Percentiles rank a stretch among this genome's conserved stretches.
These are phyloP conservation scores for Xylaria venustula DNA, from an alignment of 495 filamentous ascomycete species.

Conservation along the genomic window DNA sequence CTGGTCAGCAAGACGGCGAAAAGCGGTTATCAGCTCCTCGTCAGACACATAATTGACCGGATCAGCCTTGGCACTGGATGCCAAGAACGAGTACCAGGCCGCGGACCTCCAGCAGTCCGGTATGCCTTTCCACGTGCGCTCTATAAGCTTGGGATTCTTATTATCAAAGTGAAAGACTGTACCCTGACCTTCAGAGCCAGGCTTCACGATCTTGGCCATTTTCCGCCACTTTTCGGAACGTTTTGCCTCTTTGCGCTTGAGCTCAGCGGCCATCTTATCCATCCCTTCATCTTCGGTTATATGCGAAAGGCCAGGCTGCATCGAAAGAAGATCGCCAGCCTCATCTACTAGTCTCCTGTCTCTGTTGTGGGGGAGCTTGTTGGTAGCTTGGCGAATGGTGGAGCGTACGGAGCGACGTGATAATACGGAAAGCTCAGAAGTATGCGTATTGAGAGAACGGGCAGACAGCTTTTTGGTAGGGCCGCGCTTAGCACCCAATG, in stretches of 20 bases:
- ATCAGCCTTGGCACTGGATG: constrained; percentile 70
- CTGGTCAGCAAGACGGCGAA: constrained; percentile 65
- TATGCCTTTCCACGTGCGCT: constrained; percentile 96
- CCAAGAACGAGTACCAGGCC: constrained; percentile 93
- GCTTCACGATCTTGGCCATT: constrained; percentile 76
- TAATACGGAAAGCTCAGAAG: constrained; percentile 48
- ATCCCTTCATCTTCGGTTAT: constrained; percentile 59
- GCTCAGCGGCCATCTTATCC: constrained; percentile 53
- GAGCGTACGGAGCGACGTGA: constrained; percentile 57
- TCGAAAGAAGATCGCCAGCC: constrained; percentile 84
- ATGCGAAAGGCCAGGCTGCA: constrained; percentile 65
- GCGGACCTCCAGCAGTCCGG: constrained; percentile 92
- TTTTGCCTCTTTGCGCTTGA: constrained; percentile 76
- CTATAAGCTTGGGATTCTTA: constrained; percentile 78
- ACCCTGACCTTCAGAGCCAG: constrained; percentile 62
- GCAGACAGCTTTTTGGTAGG: constrained; percentile 50
- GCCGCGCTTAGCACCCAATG: constrained; percentile 31
- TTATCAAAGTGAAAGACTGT: constrained; percentile 90
- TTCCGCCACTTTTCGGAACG: constrained; percentile 94
- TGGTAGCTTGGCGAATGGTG: constrained; percentile 63
- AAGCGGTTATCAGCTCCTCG: constrained; percentile 66
- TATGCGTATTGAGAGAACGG: constrained; percentile 51
- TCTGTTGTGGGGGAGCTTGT: constrained; percentile 72
- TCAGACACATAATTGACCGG: constrained; percentile 58
- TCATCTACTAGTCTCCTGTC: constrained; percentile 77